phyloP scores from a whole-genome alignment of 1,284 basidiomycete genomes.

The Puccinia novopanici region DNA sequence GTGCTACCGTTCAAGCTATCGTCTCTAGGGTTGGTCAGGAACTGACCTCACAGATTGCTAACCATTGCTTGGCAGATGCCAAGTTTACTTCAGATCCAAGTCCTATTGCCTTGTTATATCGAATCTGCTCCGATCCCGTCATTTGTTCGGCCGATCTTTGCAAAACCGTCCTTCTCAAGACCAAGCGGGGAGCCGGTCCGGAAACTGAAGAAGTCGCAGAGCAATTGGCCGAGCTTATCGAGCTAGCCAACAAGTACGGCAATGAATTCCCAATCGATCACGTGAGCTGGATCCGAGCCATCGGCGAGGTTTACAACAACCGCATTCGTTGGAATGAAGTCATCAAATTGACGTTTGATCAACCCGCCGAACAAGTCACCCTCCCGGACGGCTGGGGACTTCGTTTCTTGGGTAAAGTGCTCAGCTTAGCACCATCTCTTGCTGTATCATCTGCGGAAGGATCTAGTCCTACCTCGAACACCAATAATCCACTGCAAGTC shows the following conservation, averaged over 20 bases:
- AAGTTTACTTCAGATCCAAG: constrained; percentile 28
- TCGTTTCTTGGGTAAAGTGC: constrained; percentile 44
- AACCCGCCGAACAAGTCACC: constrained; percentile 18
- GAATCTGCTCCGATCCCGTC: constrained; percentile 44
- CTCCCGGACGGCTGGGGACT: constrained; percentile 48
- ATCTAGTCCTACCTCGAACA: constrained; percentile 19
- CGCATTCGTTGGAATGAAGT: constrained; percentile 46
- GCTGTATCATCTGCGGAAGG: not conserved
- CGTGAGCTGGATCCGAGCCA: constrained; percentile 40
- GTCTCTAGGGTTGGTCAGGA: constrained; percentile 44
- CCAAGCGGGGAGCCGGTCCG: not conserved
- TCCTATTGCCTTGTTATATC: constrained; percentile 34
- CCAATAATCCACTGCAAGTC: constrained; percentile 1
- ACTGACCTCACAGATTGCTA: constrained; percentile 44
- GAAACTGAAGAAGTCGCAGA: constrained; percentile 28
- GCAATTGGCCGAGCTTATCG: constrained; percentile 34
- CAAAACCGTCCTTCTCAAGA: constrained; percentile 44
- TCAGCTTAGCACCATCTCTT: constrained; percentile 34
- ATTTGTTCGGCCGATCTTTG: constrained; percentile 47
- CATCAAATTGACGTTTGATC: constrained; percentile 42
- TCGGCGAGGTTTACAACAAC: constrained; percentile 42
- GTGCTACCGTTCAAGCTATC: constrained; percentile 46
- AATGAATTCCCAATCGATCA: constrained; percentile 47
- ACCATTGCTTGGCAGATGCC: constrained; percentile 44
- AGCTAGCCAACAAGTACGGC: constrained; percentile 33